Evolutionary conservation across 371 early-diverging fungal genomes (phyloP).

Genomic region (Synchytrium microbalum): DNA sequence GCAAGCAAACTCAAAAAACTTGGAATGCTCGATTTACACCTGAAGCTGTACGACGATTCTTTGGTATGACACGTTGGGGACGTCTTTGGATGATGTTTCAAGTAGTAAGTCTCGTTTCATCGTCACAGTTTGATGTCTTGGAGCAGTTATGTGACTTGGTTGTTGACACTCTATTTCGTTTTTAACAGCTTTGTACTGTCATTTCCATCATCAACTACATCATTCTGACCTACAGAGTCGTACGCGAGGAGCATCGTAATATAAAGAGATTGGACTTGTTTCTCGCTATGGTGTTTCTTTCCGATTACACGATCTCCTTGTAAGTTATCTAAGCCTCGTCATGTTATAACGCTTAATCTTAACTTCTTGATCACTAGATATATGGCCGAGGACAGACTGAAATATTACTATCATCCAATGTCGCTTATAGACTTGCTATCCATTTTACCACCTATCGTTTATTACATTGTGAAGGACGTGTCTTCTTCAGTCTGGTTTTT

Average conservation of each 20-base stretch:
- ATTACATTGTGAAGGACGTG: conserved; percentile 28
- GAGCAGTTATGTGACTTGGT: neutral
- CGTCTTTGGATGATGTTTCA: conserved; percentile 46
- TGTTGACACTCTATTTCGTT: neutral
- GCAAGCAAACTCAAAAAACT: conserved; percentile 25
- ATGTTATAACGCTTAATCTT: neutral
- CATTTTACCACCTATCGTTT: conserved; percentile 41
- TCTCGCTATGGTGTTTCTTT: conserved; percentile 31
- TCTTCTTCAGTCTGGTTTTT: conserved; percentile 40
- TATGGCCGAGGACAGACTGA: conserved; percentile 39
- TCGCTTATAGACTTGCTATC: conserved; percentile 39
- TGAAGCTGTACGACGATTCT: conserved; percentile 33
- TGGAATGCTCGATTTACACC: conserved; percentile 32
- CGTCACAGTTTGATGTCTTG: neutral
- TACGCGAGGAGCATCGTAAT: conserved; percentile 17
- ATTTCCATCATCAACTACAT: conserved; percentile 42
- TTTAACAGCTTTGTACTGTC: conserved; percentile 19
- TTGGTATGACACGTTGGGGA: conserved; percentile 24
- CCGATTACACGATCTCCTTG: conserved; percentile 35
- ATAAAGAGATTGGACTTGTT: conserved; percentile 37
- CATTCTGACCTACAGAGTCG: conserved; percentile 31
- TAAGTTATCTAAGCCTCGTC: neutral
- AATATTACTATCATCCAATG: conserved; percentile 33
- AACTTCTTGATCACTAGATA: conserved; percentile 12
- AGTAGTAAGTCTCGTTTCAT: conserved; percentile 20